phyloP scores from a whole-genome alignment of 1,284 basidiomycete genomes.

The Rhodotorula mucilaginosa region DNA sequence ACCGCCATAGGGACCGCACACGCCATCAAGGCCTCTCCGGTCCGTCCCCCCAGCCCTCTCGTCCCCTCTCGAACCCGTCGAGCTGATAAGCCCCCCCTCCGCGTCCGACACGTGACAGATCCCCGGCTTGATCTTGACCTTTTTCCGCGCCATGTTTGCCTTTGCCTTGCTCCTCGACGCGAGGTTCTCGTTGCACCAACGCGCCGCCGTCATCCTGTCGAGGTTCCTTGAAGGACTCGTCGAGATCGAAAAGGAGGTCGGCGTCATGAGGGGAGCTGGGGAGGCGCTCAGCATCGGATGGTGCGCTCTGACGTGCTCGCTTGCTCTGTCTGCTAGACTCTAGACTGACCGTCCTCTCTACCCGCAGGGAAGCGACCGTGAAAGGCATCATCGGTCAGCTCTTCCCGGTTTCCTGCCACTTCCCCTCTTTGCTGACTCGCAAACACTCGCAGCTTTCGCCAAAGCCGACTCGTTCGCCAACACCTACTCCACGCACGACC shows the following conservation, averaged over 20 bases:
- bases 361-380: conserved; percentile 28
- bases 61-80: background rate
- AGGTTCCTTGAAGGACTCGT: conserved; percentile 22
- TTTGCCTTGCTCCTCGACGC: conserved; percentile 24
- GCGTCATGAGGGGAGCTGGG: conserved; percentile 18
- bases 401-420: too few relatives aligned
- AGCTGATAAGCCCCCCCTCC: background rate
- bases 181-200: conserved; percentile 20
- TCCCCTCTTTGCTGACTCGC: too few relatives aligned
- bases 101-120: conserved; percentile 2
- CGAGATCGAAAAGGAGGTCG: conserved; percentile 31
- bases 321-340: background rate
- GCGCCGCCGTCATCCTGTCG: conserved; percentile 1
- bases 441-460: conserved; percentile 2
- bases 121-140: conserved; percentile 11
- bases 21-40: conserved; percentile 17
- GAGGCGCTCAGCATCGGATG: conserved; percentile 26
- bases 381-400: conserved; percentile 27
- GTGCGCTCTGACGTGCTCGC: background rate
- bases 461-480: background rate
- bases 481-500: background rate
- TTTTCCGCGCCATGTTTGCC: conserved; percentile 13
- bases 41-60: background rate
- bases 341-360: background rate
- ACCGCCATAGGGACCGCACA: background rate